These are phyloP conservation scores for Neobulgaria alba DNA, from an alignment of 2,329 filamentous ascomycete species.

Conservation along the genomic window DNA sequence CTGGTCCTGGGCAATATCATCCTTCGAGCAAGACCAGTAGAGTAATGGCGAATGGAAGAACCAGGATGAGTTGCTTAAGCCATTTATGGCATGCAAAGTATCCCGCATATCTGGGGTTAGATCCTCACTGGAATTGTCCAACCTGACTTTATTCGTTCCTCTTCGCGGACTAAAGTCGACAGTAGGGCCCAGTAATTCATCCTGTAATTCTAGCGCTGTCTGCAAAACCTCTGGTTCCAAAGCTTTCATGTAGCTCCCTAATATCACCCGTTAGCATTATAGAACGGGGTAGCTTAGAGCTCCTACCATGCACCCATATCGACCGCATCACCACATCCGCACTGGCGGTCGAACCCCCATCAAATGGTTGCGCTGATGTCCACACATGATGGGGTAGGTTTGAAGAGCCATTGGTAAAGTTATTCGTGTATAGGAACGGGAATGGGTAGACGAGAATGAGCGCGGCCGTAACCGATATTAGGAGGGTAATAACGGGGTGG, in stretches of 20 bases:
- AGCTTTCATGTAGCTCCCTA: slow-evolving; percentile 63
- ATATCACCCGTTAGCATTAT: slow-evolving; percentile 9
- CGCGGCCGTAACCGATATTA: slow-evolving; percentile 64
- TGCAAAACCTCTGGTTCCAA: slow-evolving; percentile 56
- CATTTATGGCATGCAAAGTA: slow-evolving; percentile 49
- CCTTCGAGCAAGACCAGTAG: slow-evolving; percentile 66
- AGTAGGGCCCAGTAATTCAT: slow-evolving; percentile 56
- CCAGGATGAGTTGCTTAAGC: slow-evolving; percentile 56
- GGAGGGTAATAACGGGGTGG: slow-evolving; percentile 65
- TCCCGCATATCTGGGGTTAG: slow-evolving; percentile 37
- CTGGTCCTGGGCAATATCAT: slow-evolving; percentile 47
- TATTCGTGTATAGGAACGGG: slow-evolving; percentile 64
- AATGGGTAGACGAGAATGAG: slow-evolving; percentile 66
- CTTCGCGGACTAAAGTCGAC: slow-evolving; percentile 44
- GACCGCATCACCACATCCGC: slow-evolving; percentile 76
- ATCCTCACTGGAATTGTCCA: slow-evolving; percentile 14
- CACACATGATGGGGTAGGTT: slow-evolving; percentile 72
- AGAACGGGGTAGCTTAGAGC: neutral
- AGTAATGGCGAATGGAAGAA: slow-evolving; percentile 76
- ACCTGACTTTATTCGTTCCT: slow-evolving; percentile 11
- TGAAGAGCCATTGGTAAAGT: slow-evolving; percentile 62
- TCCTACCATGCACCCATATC: slow-evolving; percentile 64
- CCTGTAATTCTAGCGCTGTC: slow-evolving; percentile 60
- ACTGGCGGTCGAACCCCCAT: slow-evolving; percentile 39
- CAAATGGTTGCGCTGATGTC: slow-evolving; percentile 62